Conservation (phyloP, 1,284 basidiomycete genomes). For the Schizophyllum commune region DNA sequence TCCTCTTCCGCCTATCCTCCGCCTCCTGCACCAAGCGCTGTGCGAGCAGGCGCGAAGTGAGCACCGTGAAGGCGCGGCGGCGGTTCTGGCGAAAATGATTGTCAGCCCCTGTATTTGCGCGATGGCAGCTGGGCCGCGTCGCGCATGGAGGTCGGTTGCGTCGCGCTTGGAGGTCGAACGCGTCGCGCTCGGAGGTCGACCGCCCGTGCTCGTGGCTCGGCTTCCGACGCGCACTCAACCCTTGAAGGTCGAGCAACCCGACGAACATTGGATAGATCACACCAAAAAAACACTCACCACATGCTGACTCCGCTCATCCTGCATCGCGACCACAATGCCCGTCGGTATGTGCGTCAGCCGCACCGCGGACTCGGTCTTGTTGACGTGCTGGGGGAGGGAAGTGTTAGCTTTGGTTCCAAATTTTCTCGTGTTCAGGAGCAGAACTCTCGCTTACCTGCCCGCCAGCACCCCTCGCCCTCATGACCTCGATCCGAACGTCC, state of each 20-base stretch:
- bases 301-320: constrained; percentile 95
- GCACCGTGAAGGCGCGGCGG: constrained; percentile 81
- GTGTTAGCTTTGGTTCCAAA: no score
- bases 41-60: constrained; percentile 79
- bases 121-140: no score
- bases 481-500: constrained; percentile 87
- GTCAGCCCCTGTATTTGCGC: no score
- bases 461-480: constrained; percentile 92
- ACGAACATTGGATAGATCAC: no score
- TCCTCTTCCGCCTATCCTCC: constrained; percentile 58
- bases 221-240: no score
- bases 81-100: constrained; percentile 52
- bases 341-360: constrained; percentile 91
- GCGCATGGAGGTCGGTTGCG: no score
- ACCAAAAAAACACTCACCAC: constrained; percentile 48
- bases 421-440: no score
- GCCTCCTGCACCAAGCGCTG: constrained; percentile 66
- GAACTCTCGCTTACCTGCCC: no score
- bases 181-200: no score
- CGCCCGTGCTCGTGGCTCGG: no score
- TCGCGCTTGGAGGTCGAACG: no score
- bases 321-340: constrained; percentile 95
- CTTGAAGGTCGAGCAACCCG: no score
- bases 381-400: constrained; percentile 75
- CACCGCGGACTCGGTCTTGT: constrained; percentile 98